phyloP scores from a whole-genome alignment of 345 rosid genomes.

The Camelina sativa region DNA sequence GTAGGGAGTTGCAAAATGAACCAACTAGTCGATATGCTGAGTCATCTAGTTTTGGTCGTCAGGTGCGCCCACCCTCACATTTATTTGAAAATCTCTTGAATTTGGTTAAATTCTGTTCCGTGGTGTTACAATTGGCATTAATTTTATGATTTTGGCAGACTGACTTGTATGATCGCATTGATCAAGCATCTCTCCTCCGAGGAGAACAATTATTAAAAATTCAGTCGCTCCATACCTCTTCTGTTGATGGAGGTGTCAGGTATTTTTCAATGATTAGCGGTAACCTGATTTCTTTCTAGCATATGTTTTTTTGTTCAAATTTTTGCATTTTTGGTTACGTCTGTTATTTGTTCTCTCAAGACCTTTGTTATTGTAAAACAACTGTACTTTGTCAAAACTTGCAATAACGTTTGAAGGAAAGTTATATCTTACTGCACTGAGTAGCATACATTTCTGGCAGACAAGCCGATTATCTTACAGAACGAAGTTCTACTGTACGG shows the following conservation, averaged over 20 bases:
- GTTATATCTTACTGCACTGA: conserved; percentile 56
- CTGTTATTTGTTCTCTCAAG: conserved; percentile 30
- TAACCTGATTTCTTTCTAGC: conserved; percentile 11
- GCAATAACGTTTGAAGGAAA: conserved; percentile 32
- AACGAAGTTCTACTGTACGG: conserved; percentile 76
- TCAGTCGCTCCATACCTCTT: conserved; percentile 68
- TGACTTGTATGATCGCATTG: conserved; percentile 75
- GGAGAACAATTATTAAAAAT: conserved; percentile 84
- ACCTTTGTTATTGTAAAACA: conserved; percentile 6
- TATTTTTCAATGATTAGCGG: conserved; percentile 41
- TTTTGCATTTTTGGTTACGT: conserved; percentile 20
- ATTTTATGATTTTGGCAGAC: conserved; percentile 52
- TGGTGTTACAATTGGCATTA: conserved; percentile 2
- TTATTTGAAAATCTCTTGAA: neutral
- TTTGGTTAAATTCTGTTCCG: conserved; percentile 3
- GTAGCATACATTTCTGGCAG: conserved; percentile 94
- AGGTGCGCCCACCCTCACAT: conserved; percentile 52
- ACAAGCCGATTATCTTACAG: conserved; percentile 86
- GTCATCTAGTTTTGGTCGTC: conserved; percentile 71
- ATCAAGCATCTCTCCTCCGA: conserved; percentile 77
- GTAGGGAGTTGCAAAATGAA: conserved; percentile 81
- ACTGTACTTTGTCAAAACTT: conserved; percentile 18
- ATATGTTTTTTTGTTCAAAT: neutral
- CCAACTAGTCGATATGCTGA: conserved; percentile 70
- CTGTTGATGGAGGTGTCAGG: conserved; percentile 82